Evolutionary conservation across 2,329 filamentous ascomycete species (phyloP), one percentile per base, ranked within the genome.

Genomic region (Neoarthrinium moseri): DNA sequence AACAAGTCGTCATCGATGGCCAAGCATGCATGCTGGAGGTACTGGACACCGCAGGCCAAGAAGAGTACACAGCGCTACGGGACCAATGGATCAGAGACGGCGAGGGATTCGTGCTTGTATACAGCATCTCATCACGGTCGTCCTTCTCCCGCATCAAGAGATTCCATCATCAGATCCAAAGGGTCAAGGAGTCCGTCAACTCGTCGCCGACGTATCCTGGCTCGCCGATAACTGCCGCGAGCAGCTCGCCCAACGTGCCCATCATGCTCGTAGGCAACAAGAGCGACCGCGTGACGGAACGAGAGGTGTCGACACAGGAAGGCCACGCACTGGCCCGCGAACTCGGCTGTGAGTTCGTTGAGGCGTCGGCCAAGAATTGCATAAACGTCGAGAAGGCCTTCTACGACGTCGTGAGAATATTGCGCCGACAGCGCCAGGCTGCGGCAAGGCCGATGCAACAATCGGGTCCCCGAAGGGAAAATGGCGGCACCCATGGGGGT

Each of bases 241-340:
- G 68, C 65, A 71, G 80, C 21, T 81, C 81, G 52, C 77, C 82
- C 52, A 86, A 86, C 17, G 90, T 94, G 13, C 94, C 94, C 37
- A 89, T 99, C 60, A 97, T 99, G 94, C 80, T 99, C 23, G 94
- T 99, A 27, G 94, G 94, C 56, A 97, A 99, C 77, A 99, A 99
- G 75, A 95, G 90, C 71, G 94, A 99, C 70, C 82, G 94, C 60
- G 90, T 95, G 37, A 95, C 92, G 22, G 94, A 97, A 71, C 84
- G 94, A 55, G 92, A 96, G 63, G 94, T 97, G 4, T 96, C 91
- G 3, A 95, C 91, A 41, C 94, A 97, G 68, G 94, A 99, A 71
- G 94, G 94, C 13, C 88, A 90, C 56, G 91, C 91, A 43, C 74
- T 97, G 30, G 92, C 94, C 45, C 87, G 91, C 60, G 90, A 96